A percentile compares a stretch with the other conserved stretches of the same genome.
phyloP scores from a whole-genome alignment of 306 rosid species.

The Luffa aegyptiaca region DNA sequence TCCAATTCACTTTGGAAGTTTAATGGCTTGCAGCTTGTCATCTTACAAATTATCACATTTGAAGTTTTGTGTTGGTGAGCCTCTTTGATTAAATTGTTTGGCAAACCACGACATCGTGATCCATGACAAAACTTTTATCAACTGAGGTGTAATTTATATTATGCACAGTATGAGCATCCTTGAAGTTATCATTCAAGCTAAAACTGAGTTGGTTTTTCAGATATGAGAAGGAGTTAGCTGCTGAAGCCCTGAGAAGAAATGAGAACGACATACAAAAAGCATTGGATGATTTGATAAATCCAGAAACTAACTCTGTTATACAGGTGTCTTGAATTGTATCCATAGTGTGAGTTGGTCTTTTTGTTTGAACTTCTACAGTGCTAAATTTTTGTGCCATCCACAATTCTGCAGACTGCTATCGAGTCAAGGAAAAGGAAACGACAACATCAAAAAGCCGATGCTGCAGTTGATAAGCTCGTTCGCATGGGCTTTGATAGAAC shows the following conservation, averaged over 20 bases:
- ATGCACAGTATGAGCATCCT: neutral
- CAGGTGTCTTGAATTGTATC: conserved; percentile 36
- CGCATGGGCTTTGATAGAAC: conserved; percentile 78
- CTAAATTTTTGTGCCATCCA: conserved; percentile 16
- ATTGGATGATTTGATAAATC: conserved; percentile 77
- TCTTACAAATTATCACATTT: neutral
- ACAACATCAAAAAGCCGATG: conserved; percentile 24
- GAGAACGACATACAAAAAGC: conserved; percentile 74
- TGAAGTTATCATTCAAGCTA: neutral
- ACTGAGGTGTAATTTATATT: neutral
- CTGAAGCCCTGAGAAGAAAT: conserved; percentile 83
- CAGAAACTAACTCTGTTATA: conserved; percentile 56
- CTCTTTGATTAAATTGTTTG: neutral
- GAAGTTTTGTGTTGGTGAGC: neutral
- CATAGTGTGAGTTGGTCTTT: neutral
- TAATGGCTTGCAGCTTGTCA: neutral
- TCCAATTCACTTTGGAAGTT: neutral
- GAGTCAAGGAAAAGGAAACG: conserved; percentile 69
- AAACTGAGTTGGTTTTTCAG: conserved; percentile 27
- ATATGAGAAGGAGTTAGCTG: conserved; percentile 69
- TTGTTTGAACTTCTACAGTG: neutral
- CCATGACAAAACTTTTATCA: neutral
- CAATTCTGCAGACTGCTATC: conserved; percentile 49
- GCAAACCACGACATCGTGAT: neutral
- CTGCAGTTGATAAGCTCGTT: conserved; percentile 44